Conservation (phyloP, 805 yeast genomes). For the Ascoidea asiatica region DNA sequence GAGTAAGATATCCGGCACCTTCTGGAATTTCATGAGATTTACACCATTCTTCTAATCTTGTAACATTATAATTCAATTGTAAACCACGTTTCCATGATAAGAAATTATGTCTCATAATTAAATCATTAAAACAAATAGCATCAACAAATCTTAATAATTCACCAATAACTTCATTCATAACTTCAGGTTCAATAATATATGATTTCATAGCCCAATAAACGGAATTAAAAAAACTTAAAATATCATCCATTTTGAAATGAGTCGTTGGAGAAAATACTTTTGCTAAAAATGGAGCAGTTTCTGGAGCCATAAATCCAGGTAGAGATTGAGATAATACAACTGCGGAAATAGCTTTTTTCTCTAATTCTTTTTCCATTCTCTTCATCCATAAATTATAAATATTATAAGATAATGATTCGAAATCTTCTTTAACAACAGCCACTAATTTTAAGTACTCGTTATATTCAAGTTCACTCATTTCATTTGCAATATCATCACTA, state of each 20-base stretch:
- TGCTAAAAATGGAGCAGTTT: conserved; percentile 62
- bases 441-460: conserved; percentile 81
- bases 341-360: conserved; percentile 88
- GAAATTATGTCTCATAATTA: conserved; percentile 88
- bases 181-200: conserved; percentile 75
- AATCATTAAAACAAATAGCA: conserved; percentile 87
- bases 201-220: conserved; percentile 90
- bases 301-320: conserved; percentile 91
- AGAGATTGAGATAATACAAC: conserved; percentile 88
- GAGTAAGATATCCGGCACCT: conserved; percentile 72
- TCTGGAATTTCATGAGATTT: conserved; percentile 84
- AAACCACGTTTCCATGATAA: conserved; percentile 96
- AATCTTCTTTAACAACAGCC: conserved; percentile 85
- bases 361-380: conserved; percentile 81
- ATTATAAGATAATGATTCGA: conserved; percentile 84
- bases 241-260: conserved; percentile 87
- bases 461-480: conserved; percentile 82
- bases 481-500: conserved; percentile 65
- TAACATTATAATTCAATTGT: conserved; percentile 91
- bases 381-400: conserved; percentile 96
- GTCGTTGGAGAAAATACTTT: conserved; percentile 65
- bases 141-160: conserved; percentile 81
- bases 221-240: conserved; percentile 75
- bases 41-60: conserved; percentile 97
- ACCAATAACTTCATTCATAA: conserved; percentile 69